These are phyloP conservation scores for Alternaria sp. DNA, from an alignment of 2,329 filamentous ascomycete genomes.

Conservation along the genomic window DNA sequence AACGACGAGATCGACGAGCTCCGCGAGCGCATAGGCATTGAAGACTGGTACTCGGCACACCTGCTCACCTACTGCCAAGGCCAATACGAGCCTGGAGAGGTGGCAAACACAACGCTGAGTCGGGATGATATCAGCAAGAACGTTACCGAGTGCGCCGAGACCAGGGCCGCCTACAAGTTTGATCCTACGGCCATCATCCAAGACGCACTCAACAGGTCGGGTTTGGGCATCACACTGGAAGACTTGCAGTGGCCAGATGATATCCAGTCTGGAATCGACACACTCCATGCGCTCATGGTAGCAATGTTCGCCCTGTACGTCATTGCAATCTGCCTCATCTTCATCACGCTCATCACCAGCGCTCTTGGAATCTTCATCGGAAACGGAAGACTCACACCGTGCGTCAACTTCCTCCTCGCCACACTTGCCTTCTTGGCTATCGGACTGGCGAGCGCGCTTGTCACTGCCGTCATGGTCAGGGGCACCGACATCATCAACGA, in stretches of 20 bases:
- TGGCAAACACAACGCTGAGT: constrained; percentile 55
- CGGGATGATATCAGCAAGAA: constrained; percentile 58
- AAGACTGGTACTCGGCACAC: constrained; percentile 69
- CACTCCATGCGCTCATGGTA: constrained; percentile 59
- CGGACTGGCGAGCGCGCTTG: constrained; percentile 77
- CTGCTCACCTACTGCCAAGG: constrained; percentile 67
- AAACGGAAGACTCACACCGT: constrained; percentile 56
- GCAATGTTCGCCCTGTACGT: constrained; percentile 68
- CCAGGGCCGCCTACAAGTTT: constrained; percentile 65
- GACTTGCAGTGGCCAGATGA: constrained; percentile 66
- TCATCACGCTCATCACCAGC: constrained; percentile 59
- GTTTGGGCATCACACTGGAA: constrained; percentile 58
- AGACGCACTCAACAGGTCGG: constrained; percentile 56
- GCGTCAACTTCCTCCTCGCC: constrained; percentile 61
- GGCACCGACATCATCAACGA: constrained; percentile 62
- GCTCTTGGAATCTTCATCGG: constrained; percentile 55
- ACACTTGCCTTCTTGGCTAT: constrained; percentile 65
- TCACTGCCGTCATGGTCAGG: constrained; percentile 68
- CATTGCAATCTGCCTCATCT: constrained; percentile 63
- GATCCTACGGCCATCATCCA: constrained; percentile 62
- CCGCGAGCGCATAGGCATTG: constrained; percentile 61
- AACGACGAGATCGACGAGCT: constrained; percentile 57
- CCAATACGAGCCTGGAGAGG: constrained; percentile 55
- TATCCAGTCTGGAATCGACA: constrained; percentile 63
- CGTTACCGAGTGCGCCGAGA: constrained; percentile 64